Percentiles rank a stretch among this genome's conserved stretches.
Conservation (phyloP, 1,284 basidiomycete genomes). For the Cryptococcus floricola region DNA sequence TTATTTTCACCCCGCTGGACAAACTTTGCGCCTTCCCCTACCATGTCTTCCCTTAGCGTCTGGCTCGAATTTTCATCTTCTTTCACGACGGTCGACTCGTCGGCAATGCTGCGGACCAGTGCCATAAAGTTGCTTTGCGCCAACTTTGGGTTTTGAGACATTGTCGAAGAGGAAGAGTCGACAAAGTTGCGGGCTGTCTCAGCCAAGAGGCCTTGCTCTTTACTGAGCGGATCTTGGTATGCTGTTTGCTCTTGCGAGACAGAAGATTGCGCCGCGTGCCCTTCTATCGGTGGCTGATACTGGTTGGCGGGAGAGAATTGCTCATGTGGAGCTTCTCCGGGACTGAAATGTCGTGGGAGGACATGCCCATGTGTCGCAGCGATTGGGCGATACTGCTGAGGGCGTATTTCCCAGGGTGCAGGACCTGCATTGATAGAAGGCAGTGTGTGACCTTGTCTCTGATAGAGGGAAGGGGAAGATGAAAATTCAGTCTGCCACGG, state of each 20-base stretch:
- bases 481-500: background rate
- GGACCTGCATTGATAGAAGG: background rate
- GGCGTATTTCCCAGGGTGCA: slow-evolving; percentile 13
- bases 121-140: slow-evolving; percentile 80
- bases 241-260: background rate
- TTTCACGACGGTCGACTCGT: slow-evolving; percentile 76
- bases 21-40: slow-evolving; percentile 44
- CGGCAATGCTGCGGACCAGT: slow-evolving; percentile 79
- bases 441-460: background rate
- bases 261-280: background rate
- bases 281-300: background rate
- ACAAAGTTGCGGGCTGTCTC: slow-evolving; percentile 68
- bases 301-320: no score
- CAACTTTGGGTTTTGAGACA: slow-evolving; percentile 75
- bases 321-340: background rate
- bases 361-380: no score
- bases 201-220: slow-evolving; percentile 63
- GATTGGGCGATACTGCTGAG: background rate
- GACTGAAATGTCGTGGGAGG: no score
- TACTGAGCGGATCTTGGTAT: slow-evolving; percentile 25
- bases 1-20: slow-evolving; percentile 26
- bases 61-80: slow-evolving; percentile 46
- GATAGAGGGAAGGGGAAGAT: background rate
- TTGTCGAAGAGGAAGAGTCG: slow-evolving; percentile 50
- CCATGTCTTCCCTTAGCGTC: slow-evolving; percentile 25